Evolutionary conservation across 2,329 filamentous ascomycete species (phyloP).

Genomic region (Blastomyces percursus): DNA sequence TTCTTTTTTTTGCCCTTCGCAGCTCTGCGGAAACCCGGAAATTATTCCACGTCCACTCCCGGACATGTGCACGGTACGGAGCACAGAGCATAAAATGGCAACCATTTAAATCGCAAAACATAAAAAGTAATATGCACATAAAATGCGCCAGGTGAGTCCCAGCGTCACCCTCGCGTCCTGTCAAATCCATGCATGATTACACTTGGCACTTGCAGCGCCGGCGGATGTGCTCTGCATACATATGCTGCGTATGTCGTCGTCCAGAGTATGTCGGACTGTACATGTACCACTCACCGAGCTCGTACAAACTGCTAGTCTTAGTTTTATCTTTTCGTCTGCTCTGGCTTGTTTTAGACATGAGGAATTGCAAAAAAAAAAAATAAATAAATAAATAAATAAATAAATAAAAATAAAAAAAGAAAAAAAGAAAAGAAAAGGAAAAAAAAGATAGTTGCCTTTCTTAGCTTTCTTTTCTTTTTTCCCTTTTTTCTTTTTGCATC

Average conservation of each 20-base stretch:
- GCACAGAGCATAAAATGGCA: not conserved
- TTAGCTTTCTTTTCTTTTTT: not conserved
- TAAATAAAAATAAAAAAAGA: no score
- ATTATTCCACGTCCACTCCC: no score
- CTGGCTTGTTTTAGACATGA: not conserved
- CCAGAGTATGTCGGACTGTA: no score
- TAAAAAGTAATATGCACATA: not conserved
- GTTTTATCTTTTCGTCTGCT: not conserved
- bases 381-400: no score
- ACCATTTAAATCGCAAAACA: not conserved
- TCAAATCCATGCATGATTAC: not conserved
- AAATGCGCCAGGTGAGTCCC: not conserved
- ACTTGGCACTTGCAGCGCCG: no score
- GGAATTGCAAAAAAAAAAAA: not conserved
- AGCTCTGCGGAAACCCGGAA: not conserved
- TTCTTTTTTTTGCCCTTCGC: not conserved
- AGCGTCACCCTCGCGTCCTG: not conserved
- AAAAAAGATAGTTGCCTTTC: no score
- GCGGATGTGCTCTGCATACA: not conserved
- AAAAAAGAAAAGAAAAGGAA: not conserved
- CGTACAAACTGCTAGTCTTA: not conserved
- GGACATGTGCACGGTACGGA: not conserved
- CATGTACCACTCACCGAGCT: not conserved
- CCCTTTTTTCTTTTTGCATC: not conserved
- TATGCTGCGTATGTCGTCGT: no score